phyloP scores from a whole-genome alignment of 495 filamentous ascomycete species.

The Echria macrotheca region DNA sequence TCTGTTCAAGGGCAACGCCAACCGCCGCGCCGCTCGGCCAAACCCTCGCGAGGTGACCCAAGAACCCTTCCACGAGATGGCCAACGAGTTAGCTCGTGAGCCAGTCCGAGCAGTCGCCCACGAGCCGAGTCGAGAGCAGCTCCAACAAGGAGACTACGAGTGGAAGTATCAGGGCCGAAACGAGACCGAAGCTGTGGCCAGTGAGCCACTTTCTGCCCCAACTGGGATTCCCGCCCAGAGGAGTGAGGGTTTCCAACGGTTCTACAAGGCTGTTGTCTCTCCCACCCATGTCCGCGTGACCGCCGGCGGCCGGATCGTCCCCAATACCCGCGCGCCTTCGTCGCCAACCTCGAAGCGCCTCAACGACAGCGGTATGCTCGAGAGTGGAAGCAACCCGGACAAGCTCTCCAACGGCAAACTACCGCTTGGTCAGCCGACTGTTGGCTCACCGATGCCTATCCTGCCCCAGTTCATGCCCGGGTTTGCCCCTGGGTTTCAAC shows the following conservation, averaged over 20 bases:
- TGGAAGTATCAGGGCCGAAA: slow-evolving; percentile 42
- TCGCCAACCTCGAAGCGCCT: slow-evolving; percentile 40
- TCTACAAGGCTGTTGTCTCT: slow-evolving; percentile 52
- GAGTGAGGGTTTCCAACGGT: slow-evolving; percentile 50
- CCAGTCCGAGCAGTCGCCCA: not conserved
- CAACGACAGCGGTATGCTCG: slow-evolving; percentile 26
- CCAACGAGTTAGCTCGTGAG: slow-evolving; percentile 7
- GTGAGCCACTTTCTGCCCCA: slow-evolving; percentile 43
- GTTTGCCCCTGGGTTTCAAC: slow-evolving; percentile 25
- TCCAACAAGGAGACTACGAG: slow-evolving; percentile 10
- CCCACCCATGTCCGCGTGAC: slow-evolving; percentile 51
- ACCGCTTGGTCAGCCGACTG: not conserved
- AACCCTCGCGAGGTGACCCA: not conserved
- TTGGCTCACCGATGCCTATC: slow-evolving; percentile 17
- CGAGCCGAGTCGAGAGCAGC: not conserved
- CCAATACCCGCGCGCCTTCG: slow-evolving; percentile 45
- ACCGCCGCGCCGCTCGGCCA: slow-evolving; percentile 15
- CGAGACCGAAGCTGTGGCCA: slow-evolving; percentile 27
- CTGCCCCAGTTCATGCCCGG: slow-evolving; percentile 21
- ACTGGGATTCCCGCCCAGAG: slow-evolving; percentile 40
- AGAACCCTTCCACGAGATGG: not conserved
- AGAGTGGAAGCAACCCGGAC: slow-evolving; percentile 12
- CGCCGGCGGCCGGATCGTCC: slow-evolving; percentile 52
- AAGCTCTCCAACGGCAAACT: slow-evolving; percentile 19
- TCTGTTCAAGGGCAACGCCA: slow-evolving; percentile 26